Conservation (phyloP, 495 filamentous ascomycete species). For the Thozetella sp. region DNA sequence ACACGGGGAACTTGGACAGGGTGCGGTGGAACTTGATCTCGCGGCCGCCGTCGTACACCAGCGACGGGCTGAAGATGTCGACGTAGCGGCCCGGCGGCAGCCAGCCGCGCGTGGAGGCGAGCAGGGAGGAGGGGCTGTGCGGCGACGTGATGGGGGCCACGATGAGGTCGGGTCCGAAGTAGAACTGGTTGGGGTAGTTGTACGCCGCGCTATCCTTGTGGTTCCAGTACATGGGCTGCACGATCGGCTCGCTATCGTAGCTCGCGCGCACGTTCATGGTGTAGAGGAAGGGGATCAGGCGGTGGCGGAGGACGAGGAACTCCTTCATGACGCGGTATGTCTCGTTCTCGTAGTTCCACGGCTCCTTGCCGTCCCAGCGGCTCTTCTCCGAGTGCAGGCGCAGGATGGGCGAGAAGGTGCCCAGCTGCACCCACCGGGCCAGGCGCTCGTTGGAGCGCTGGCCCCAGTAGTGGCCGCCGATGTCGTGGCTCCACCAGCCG, state of each 20-base stretch:
- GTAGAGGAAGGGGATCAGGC: conserved; percentile 59
- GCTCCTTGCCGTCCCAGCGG: conserved; percentile 56
- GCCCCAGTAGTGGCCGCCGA: conserved; percentile 58
- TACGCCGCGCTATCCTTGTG: conserved; percentile 53
- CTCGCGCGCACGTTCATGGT: conserved; percentile 51
- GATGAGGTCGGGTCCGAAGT: conserved; percentile 54
- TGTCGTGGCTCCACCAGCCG: conserved; percentile 68
- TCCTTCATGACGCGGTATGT: conserved; percentile 40
- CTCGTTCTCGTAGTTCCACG: conserved; percentile 51
- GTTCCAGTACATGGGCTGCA: conserved; percentile 64
- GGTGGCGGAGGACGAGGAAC: conserved; percentile 50
- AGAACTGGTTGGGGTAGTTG: conserved; percentile 50
- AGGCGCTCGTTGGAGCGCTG: conserved; percentile 53
- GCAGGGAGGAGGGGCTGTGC: conserved; percentile 31
- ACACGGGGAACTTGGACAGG: conserved; percentile 45
- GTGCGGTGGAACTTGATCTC: conserved; percentile 43
- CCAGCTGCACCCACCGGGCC: conserved; percentile 60
- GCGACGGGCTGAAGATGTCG: conserved; percentile 49
- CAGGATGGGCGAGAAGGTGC: conserved; percentile 59
- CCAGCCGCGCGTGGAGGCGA: conserved; percentile 47
- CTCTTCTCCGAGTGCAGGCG: conserved; percentile 56
- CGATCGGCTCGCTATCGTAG: conserved; percentile 44
- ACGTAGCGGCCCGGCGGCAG: conserved; percentile 49
- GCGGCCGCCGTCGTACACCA: conserved; percentile 54
- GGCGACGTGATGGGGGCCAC: conserved; percentile 54